These are phyloP conservation scores for Hortiboletus rubellus DNA, from an alignment of 1,284 basidiomycete species.

Conservation along the genomic window DNA sequence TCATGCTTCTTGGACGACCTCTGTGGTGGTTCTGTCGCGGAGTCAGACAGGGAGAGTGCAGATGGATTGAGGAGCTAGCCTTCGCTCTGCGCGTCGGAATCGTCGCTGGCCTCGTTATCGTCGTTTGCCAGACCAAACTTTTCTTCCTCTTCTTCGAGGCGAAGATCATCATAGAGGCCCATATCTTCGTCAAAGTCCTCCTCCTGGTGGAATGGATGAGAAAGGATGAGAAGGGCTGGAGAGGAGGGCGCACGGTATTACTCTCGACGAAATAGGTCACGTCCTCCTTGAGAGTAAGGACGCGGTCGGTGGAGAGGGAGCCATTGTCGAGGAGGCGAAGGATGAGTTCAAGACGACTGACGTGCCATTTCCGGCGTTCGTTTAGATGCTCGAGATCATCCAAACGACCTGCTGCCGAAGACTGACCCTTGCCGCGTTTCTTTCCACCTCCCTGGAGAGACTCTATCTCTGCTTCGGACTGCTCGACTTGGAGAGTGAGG, in stretches of 20 bases:
- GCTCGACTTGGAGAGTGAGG: slow-evolving; percentile 90
- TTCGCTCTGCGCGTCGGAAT: slow-evolving; percentile 73
- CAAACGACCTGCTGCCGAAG: slow-evolving; percentile 66
- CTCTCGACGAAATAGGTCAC: slow-evolving; percentile 96
- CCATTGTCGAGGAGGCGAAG: slow-evolving; percentile 95
- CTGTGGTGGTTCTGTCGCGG: slow-evolving; percentile 55
- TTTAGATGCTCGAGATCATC: slow-evolving; percentile 89
- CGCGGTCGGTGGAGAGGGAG: slow-evolving; percentile 80
- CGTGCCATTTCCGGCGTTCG: slow-evolving; percentile 96
- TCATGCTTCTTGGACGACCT: slow-evolving; percentile 75
- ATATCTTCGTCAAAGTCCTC: slow-evolving; percentile 98
- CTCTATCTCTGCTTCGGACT: slow-evolving; percentile 95
- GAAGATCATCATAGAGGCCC: slow-evolving; percentile 97
- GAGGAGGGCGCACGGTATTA: slow-evolving; percentile 73
- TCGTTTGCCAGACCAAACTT: slow-evolving; percentile 76
- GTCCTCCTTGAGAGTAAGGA: slow-evolving; percentile 88
- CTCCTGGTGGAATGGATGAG: slow-evolving; percentile 56
- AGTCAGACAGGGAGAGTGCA: background rate
- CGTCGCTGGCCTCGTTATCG: slow-evolving; percentile 72
- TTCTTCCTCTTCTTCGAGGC: slow-evolving; percentile 97
- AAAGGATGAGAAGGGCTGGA: slow-evolving; percentile 14
- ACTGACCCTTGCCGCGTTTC: slow-evolving; percentile 77
- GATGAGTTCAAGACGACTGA: slow-evolving; percentile 90
- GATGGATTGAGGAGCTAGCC: slow-evolving; percentile 41
- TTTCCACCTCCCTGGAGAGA: slow-evolving; percentile 77